Percentiles rank a stretch among this genome's conserved stretches.
These are phyloP conservation scores for Clonostachys rosea DNA, from an alignment of 2,329 filamentous ascomycete genomes.

Conservation along the genomic window DNA sequence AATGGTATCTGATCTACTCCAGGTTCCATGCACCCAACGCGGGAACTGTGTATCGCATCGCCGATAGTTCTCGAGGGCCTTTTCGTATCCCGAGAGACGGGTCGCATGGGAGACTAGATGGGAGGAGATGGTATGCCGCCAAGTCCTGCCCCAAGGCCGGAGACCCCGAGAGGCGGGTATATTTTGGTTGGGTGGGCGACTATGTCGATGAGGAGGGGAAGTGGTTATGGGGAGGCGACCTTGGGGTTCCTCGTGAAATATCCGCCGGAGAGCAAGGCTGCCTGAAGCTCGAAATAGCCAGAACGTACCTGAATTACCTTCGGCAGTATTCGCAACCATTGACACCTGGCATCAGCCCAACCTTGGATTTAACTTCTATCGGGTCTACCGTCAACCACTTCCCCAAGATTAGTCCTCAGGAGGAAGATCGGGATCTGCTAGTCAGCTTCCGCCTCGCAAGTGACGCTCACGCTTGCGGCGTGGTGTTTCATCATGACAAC, in stretches of 20 bases:
- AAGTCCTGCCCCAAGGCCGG: slow-evolving; percentile 23
- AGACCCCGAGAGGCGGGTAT: slow-evolving; percentile 17
- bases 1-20: slow-evolving; percentile 27
- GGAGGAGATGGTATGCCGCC: slow-evolving; percentile 27
- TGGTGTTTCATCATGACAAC: slow-evolving; percentile 17
- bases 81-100: slow-evolving; percentile 25
- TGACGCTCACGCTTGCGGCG: slow-evolving; percentile 18
- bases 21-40: slow-evolving; percentile 24
- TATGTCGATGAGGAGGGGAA: slow-evolving; percentile 21
- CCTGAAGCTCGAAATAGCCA: slow-evolving; percentile 14
- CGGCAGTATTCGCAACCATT: background rate
- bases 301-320: slow-evolving; percentile 7
- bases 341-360: slow-evolving; percentile 5
- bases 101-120: slow-evolving; percentile 24
- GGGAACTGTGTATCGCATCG: slow-evolving; percentile 26
- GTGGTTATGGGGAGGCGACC: slow-evolving; percentile 29
- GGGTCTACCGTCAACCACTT: slow-evolving; percentile 15
- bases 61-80: slow-evolving; percentile 23
- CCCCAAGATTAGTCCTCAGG: slow-evolving; percentile 11
- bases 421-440: slow-evolving; percentile 10
- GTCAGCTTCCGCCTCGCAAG: slow-evolving; percentile 13
- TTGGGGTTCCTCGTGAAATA: slow-evolving; percentile 21
- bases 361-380: slow-evolving; percentile 10
- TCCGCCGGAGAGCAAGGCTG: slow-evolving; percentile 16
- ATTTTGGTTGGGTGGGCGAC: slow-evolving; percentile 27